These are phyloP conservation scores for Typha latifolia DNA, from an alignment of 176 grass and related monocot species.

Conservation along the genomic window DNA sequence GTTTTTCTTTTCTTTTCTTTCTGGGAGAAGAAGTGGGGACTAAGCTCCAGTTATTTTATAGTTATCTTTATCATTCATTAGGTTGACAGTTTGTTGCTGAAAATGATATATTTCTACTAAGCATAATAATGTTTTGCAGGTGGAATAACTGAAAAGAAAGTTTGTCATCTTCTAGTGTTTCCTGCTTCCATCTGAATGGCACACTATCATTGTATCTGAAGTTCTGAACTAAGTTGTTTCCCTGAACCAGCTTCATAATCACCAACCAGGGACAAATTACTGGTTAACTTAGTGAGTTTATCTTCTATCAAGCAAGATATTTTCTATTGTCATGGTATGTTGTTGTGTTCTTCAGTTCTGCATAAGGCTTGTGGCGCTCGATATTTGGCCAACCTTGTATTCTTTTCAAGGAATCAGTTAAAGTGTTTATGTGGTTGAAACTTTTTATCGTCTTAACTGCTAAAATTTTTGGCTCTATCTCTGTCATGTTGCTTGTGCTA, in stretches of 20 bases:
- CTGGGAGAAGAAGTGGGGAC: too few relatives aligned
- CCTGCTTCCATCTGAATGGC: constrained; percentile 11
- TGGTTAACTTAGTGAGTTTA: constrained; percentile 8
- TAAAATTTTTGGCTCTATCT: too few relatives aligned
- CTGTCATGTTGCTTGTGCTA: too few relatives aligned
- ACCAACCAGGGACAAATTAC: constrained; percentile 14
- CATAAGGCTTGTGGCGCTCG: neutral
- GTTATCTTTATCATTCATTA: neutral
- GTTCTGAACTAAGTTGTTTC: constrained; percentile 17
- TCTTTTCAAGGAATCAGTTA: too few relatives aligned
- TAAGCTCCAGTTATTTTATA: neutral
- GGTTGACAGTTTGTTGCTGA: constrained; percentile 11
- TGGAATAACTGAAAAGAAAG: constrained; percentile 21
- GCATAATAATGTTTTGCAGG: constrained; percentile 22
- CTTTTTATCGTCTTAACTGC: too few relatives aligned
- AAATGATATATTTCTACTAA: neutral
- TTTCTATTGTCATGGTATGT: neutral
- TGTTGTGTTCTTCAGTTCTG: neutral
- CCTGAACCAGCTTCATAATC: constrained; percentile 39
- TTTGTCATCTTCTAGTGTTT: constrained; percentile 21
- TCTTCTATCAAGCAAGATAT: neutral
- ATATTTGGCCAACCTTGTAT: too few relatives aligned
- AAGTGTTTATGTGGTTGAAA: too few relatives aligned
- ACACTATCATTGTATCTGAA: neutral
- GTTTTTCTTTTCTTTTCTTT: too few relatives aligned